Conservation (phyloP, 2,329 filamentous ascomycete species). For the Phaeosphaeria sp. region DNA sequence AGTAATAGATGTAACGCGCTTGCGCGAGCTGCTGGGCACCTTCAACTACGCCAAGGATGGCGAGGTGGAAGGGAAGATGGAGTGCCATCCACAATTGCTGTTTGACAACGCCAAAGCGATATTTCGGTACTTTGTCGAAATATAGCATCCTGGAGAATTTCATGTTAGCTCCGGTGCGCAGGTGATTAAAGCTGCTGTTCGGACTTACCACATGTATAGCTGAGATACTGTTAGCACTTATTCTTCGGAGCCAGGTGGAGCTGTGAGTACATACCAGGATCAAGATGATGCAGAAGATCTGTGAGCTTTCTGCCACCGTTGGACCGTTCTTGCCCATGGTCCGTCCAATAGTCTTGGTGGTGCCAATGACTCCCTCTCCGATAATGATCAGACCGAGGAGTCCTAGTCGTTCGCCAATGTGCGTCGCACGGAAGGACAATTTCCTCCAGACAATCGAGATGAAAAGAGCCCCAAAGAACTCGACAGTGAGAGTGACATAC, state of each 20-base stretch:
- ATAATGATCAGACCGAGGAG: constrained; percentile 68
- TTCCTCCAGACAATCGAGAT: constrained; percentile 60
- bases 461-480: constrained; percentile 58
- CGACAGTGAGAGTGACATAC: constrained; percentile 58
- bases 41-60: constrained; percentile 28
- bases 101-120: constrained; percentile 20
- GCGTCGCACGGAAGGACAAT: constrained; percentile 64
- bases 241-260: too few relatives aligned
- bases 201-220: not conserved
- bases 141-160: constrained; percentile 19
- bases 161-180: too few relatives aligned
- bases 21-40: constrained; percentile 24
- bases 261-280: constrained; percentile 14
- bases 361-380: constrained; percentile 66
- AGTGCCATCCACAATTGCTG: constrained; percentile 24
- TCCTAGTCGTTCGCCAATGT: constrained; percentile 65
- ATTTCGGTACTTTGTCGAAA: constrained; percentile 20
- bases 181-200: too few relatives aligned
- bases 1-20: constrained; percentile 13
- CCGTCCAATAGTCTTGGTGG: constrained; percentile 56
- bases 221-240: too few relatives aligned
- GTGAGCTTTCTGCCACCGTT: constrained; percentile 36
- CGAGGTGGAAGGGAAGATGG: constrained; percentile 23
- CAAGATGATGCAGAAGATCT: constrained; percentile 17
- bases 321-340: constrained; percentile 22